A percentile compares a stretch with the other conserved stretches of the same genome.
phyloP scores from a whole-genome alignment of 768 basidiomycete genomes.

The Tulasnella sp. region DNA sequence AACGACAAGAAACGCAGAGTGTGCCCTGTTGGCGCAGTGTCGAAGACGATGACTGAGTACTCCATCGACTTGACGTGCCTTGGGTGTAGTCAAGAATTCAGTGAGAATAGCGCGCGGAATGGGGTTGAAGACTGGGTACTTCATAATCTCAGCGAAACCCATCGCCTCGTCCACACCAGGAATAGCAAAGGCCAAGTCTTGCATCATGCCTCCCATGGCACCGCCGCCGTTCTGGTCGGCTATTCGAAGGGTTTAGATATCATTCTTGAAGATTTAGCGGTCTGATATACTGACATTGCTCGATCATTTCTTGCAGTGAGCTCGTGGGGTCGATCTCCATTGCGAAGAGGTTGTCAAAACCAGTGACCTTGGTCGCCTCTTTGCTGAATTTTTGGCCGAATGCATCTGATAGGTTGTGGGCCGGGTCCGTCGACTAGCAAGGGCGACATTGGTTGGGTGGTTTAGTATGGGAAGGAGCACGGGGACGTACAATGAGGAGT shows the following conservation, averaged over 20 bases:
- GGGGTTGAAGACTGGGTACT: conserved; percentile 51
- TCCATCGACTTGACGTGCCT: conserved; percentile 99
- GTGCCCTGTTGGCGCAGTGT: conserved; percentile 98
- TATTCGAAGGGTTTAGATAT: conserved; percentile 36
- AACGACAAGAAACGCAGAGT: conserved; percentile 98
- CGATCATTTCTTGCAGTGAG: conserved; percentile 98
- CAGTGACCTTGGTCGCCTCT: conserved; percentile 96
- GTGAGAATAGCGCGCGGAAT: background rate
- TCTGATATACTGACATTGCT: conserved; percentile 64
- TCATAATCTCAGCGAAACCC: conserved; percentile 99
- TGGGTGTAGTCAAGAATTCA: background rate
- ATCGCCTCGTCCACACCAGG: conserved; percentile 99
- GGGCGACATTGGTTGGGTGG: background rate
- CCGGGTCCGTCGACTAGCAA: conserved; percentile 95
- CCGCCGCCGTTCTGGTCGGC: conserved; percentile 63
- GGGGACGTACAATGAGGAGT: conserved; percentile 75
- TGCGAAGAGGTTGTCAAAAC: conserved; percentile 92
- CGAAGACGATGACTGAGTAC: conserved; percentile 99
- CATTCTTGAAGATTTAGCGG: conserved; percentile 9
- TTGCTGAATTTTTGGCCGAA: conserved; percentile 99
- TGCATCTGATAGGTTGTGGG: conserved; percentile 97
- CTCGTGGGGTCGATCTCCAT: conserved; percentile 99
- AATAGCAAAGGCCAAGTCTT: conserved; percentile 97
- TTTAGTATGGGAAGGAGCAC: background rate
- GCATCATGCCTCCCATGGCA: conserved; percentile 99